Conservation (phyloP, 805 yeast genomes). For the Millerozyma acaciae region DNA sequence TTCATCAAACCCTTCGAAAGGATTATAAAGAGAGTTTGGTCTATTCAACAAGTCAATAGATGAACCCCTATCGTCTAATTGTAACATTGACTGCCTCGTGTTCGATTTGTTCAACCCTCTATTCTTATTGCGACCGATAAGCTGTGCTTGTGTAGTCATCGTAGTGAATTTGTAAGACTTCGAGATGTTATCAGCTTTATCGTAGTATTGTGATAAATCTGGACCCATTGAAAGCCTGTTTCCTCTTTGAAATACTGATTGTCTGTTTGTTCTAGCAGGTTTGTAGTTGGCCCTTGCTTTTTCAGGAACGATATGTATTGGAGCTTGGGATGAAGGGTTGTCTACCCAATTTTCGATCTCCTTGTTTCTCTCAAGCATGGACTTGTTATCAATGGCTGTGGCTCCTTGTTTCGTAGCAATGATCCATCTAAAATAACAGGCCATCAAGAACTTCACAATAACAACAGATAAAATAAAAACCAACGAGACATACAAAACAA, state of each 20-base stretch:
- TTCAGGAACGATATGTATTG: conserved; percentile 48
- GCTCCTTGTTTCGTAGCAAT: conserved; percentile 78
- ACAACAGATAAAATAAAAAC: conserved; percentile 83
- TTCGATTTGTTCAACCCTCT: conserved; percentile 10
- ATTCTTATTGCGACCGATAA: conserved; percentile 20
- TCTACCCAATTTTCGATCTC: conserved; percentile 86
- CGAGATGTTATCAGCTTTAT: conserved; percentile 29
- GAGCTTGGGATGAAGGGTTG: conserved; percentile 48
- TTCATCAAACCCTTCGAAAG: conserved; percentile 31
- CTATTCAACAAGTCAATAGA: conserved; percentile 33
- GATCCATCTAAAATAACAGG: conserved; percentile 86
- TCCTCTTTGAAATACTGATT: conserved; percentile 38
- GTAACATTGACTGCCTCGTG: conserved; percentile 26
- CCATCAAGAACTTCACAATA: conserved; percentile 70
- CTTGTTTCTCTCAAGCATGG: conserved; percentile 59
- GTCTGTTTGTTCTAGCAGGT: conserved; percentile 32
- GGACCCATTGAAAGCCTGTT: conserved; percentile 34
- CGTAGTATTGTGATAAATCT: conserved; percentile 33
- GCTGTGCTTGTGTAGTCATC: conserved; percentile 61
- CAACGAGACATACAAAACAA: conserved; percentile 77
- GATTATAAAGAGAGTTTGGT: conserved; percentile 25
- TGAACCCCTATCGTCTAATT: conserved; percentile 27
- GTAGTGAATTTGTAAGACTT: conserved; percentile 50
- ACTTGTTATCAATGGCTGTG: conserved; percentile 51
- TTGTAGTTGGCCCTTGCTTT: conserved; percentile 50